Evolutionary conservation across 2,329 filamentous ascomycete species (phyloP).

Genomic region (Penicillium occitanis): DNA sequence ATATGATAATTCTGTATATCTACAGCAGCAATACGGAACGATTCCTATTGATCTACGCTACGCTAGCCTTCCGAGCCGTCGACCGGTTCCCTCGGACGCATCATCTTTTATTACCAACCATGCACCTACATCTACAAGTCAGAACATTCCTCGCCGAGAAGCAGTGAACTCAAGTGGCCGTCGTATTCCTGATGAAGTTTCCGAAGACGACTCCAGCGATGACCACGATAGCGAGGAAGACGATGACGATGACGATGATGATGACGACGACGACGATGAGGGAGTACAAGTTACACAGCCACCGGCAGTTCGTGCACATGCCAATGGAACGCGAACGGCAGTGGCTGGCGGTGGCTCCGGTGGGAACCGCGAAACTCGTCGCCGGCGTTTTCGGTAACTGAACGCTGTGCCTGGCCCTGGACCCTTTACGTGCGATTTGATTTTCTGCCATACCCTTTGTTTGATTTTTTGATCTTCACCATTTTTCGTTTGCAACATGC

Average conservation of each 20-base stretch:
- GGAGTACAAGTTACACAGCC: conserved; percentile 33
- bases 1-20: conserved; percentile 33
- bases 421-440: background rate
- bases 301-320: conserved; percentile 12
- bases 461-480: conserved; percentile 14
- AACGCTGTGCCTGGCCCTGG: background rate
- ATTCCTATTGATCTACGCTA: conserved; percentile 34
- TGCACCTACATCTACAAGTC: conserved; percentile 23
- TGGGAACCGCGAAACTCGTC: conserved; percentile 14
- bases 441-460: conserved; percentile 5
- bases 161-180: conserved; percentile 7
- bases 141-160: conserved; percentile 17
- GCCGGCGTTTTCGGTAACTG: conserved; percentile 10
- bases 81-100: conserved; percentile 23
- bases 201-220: conserved; percentile 27
- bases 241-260: conserved; percentile 26
- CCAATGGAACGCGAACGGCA: background rate
- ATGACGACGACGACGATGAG: conserved; percentile 31
- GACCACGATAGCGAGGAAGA: conserved; percentile 29
- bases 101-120: conserved; percentile 24
- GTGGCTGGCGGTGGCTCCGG: conserved; percentile 9
- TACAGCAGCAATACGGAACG: conserved; percentile 26
- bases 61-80: conserved; percentile 27
- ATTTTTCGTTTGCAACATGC: conserved; percentile 2
- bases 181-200: conserved; percentile 24